These are phyloP conservation scores for Chloris gayana DNA, from an alignment of 176 grass and related monocot genomes.

Conservation along the genomic window DNA sequence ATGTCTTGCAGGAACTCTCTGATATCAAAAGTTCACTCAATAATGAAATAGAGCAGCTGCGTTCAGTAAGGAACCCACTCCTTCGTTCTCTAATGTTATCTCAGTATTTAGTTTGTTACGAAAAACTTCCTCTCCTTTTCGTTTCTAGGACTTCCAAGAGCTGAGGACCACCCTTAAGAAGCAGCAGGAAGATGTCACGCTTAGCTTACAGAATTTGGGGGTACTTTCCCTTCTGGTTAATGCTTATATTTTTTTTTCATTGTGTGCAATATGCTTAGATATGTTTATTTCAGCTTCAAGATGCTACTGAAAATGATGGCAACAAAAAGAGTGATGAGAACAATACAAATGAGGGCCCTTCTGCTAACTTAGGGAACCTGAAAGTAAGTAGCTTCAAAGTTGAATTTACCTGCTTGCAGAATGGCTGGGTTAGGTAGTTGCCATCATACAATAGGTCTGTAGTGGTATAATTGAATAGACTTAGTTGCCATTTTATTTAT, in stretches of 20 bases:
- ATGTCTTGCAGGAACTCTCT: conserved; percentile 76
- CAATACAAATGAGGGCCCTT: conserved; percentile 34
- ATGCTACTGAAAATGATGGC: conserved; percentile 42
- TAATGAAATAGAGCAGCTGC: conserved; percentile 78
- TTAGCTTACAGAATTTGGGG: conserved; percentile 84
- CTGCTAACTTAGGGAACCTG: conserved; percentile 38
- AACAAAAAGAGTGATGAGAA: conserved; percentile 33
- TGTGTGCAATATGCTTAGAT: not conserved
- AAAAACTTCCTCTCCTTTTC: conserved; percentile 34
- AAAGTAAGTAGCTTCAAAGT: conserved; percentile 43
- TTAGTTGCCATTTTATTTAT: not conserved
- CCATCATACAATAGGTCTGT: conserved; percentile 9
- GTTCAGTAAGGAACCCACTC: conserved; percentile 59
- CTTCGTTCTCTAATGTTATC: conserved; percentile 5
- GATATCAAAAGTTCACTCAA: conserved; percentile 82
- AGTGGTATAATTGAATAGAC: not conserved
- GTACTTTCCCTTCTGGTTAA: conserved; percentile 44
- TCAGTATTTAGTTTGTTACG: conserved; percentile 2
- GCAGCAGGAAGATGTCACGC: conserved; percentile 91
- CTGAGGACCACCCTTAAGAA: conserved; percentile 87
- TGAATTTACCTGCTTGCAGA: conserved; percentile 12
- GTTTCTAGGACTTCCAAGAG: conserved; percentile 85
- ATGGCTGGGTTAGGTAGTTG: conserved; percentile 1
- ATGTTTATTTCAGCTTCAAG: conserved; percentile 47
- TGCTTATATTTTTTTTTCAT: not conserved